Base-by-base conservation (phyloP, 257 asterid genomes). In the Cynanchum wilfordii region DNA sequence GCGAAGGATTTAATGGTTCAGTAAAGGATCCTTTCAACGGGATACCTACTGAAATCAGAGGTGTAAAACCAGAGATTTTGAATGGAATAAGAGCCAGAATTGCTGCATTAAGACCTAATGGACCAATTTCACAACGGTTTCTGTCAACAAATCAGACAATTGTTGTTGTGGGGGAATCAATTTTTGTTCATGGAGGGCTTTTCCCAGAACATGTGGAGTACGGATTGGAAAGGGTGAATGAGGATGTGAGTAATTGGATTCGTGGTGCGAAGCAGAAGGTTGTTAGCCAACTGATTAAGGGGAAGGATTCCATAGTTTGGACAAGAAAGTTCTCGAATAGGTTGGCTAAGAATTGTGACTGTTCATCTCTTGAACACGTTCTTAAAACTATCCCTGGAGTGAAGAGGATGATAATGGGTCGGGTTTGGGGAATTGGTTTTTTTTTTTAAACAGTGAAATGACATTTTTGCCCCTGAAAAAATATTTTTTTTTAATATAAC, bases 391-490 rank as follows among this genome's bases (percentile, higher is more conserved):
- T 94, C 16, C 99, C 99, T 0, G 99, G 99, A n/a, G 99, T 58
- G 55, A 94, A 84, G 87, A 91, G 99, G 87, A 88, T 94, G 97
- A 89, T 94, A 19, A 89, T 91, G 99, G 99, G 99, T n/a, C n/a
- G n/a, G n/a, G n/a, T n/a, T n/a, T n/a, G n/a, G n/a, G n/a, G n/a
- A n/a, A n/a, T n/a, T n/a, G n/a, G n/a, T n/a, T n/a, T n/a, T n/a
- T n/a, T n/a, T n/a, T n/a, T n/a, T n/a, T n/a, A n/a, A n/a, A n/a
- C n/a, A n/a, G n/a, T n/a, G n/a, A n/a, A n/a, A n/a, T n/a, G n/a
- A n/a, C n/a, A n/a, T n/a, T n/a, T n/a, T n/a, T n/a, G n/a, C n/a
- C n/a, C n/a, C n/a, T n/a, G n/a, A n/a, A n/a, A n/a, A n/a, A n/a
- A n/a, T n/a, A n/a, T n/a, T n/a, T n/a, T n/a, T n/a, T n/a, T n/a